Conservation (phyloP, 306 rosid species). For the Corylus americana region DNA sequence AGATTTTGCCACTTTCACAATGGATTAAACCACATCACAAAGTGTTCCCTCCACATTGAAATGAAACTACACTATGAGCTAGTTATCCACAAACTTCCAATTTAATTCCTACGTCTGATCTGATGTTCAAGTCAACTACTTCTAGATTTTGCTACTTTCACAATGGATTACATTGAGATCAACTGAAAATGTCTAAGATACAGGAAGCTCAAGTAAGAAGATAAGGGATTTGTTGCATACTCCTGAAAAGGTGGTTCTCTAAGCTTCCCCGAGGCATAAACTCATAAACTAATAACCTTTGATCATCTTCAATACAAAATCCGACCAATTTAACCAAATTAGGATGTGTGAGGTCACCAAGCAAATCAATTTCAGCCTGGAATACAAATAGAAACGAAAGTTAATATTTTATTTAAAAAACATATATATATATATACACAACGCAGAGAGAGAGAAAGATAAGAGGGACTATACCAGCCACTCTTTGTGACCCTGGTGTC, state of each 20-base stretch:
- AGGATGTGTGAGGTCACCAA: slow-evolving; percentile 87
- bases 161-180: slow-evolving; percentile 14
- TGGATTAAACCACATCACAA: slow-evolving; percentile 7
- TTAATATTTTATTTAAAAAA: not conserved
- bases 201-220: slow-evolving; percentile 14
- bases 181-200: slow-evolving; percentile 25
- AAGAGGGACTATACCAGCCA: slow-evolving; percentile 77
- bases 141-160: slow-evolving; percentile 16
- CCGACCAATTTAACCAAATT: slow-evolving; percentile 92
- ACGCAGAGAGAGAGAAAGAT: slow-evolving; percentile 8
- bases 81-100: not conserved
- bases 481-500: slow-evolving; percentile 98
- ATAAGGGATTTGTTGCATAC: slow-evolving; percentile 52
- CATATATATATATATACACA: not conserved
- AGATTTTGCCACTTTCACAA: slow-evolving; percentile 16
- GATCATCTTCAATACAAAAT: slow-evolving; percentile 93
- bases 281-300: slow-evolving; percentile 85
- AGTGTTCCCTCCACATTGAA: not conserved
- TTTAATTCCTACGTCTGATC: not conserved
- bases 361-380: slow-evolving; percentile 94
- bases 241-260: slow-evolving; percentile 98
- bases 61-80: not conserved
- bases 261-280: slow-evolving; percentile 98
- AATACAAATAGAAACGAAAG: slow-evolving; percentile 24
- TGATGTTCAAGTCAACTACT: not conserved